Base-by-base conservation (phyloP, 1,284 basidiomycete species). In the Clitocybe nebularis region DNA sequence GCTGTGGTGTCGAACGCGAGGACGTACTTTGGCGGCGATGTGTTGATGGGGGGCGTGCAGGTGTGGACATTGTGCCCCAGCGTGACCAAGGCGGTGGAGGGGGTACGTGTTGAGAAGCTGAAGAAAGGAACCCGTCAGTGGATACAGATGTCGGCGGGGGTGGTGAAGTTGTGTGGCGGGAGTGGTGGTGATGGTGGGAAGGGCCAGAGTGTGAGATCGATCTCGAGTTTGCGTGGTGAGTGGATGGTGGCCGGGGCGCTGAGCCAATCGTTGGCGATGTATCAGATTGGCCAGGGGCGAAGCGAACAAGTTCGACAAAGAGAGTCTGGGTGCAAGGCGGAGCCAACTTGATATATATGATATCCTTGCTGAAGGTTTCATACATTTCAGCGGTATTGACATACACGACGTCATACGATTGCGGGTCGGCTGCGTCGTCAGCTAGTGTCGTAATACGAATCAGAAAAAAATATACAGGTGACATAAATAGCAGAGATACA, bases 351-450 rank as follows among this genome's bases (percentile, higher is more conserved):
- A 76, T 81, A 61, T 80, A 81, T 23, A 88, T 67, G 44, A 88
- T 65, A 17, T 82, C 80, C 54, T 77, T 83, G 66, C 82, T 84
- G 56, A 77, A 84, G 13, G 69, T 79, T 42, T 87, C 81, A 21
- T 88, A 61, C 80, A 89, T 89, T 47, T 76, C 75, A 50, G 75
- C 72, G 2, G 77, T 79, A 53, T 89, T 76, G 26, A 89, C 77
- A 54, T 82, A 89, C 1, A 71, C 64, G 36, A 83, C 79, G n/a
- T n/a, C n/a, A n/a, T n/a, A n/a, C n/a, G n/a, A n/a, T n/a, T n/a
- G n/a, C n/a, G n/a, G n/a, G n/a, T n/a, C n/a, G n/a, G n/a, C n/a
- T n/a, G n/a, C n/a, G n/a, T n/a, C n/a, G n/a, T n/a, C n/a, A n/a
- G n/a, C n/a, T n/a, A n/a, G n/a, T n/a, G n/a, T n/a, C n/a, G n/a